Evolutionary conservation across 352 stramenopile genomes (phyloP), one percentile per base, ranked within the genome.

Genomic region (Thalassiosira mediterranea): DNA sequence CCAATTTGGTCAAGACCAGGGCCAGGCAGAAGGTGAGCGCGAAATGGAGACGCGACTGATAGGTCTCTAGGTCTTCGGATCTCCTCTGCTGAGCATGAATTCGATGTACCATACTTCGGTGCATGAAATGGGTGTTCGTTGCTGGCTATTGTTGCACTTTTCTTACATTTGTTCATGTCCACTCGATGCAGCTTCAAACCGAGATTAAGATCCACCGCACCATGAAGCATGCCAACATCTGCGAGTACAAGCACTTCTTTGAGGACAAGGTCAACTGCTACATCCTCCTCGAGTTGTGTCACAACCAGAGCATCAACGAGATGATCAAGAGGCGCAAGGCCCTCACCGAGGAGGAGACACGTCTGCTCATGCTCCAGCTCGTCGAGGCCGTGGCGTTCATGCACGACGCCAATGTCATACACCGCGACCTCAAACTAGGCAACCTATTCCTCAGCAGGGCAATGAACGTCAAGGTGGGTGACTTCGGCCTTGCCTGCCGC

Each of bases 171-270:
- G 17, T 13, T 56, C 23, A 13, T 42, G 7, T 13, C 34, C 34
- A 7, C 34, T 42, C 34, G 26, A 44, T 62, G 48, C 73, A 95
- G 90, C 80, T 94, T 4, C 91, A 94, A 91, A 97, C 95, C 15
- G 97, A 99, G 79, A 98, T 99, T 83, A 98, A 98, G 83, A 99
- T 99, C 76, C 97, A 99, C 90, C 94, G 97, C 58, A 94, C 91
- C 21, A 90, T 99, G 54, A 93, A 96, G 57, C 97, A 99, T 74
- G 79, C 87, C 10, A 90, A 98, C 58, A 87, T 99, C 62, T 97
- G 98, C 23, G 93, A 97, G 73, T 99, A 98, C 79, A 96, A 99
- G 54, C 96, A 97, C 60, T 99, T 97, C 79, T 99, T 99, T 82
- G 97, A 99, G 76, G 97, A 99, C 83, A 85, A 93, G 21, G 89